phyloP scores from a whole-genome alignment of 768 basidiomycete genomes.

The Saitozyma podzolica region DNA sequence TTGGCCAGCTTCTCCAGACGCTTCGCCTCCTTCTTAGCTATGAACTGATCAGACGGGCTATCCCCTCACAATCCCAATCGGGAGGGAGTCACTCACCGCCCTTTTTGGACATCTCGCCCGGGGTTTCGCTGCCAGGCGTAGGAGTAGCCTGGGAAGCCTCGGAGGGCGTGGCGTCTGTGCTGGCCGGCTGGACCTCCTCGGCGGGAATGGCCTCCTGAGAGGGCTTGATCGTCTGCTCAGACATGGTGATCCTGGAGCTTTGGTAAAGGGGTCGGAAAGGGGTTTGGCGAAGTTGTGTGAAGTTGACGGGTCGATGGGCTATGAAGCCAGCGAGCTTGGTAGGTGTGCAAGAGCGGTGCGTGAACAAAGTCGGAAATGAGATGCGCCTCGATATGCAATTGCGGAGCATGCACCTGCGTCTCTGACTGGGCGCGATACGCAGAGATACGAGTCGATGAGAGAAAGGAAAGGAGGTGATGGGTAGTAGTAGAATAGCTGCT shows the following conservation, averaged over 20 bases:
- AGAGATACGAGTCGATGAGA: neutral
- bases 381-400: neutral
- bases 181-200: slow-evolving; percentile 21
- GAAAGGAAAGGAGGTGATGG: neutral
- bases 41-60: neutral
- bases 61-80: neutral
- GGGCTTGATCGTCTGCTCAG: slow-evolving; percentile 18
- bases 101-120: slow-evolving; percentile 21
- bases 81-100: slow-evolving; percentile 11
- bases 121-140: slow-evolving; percentile 14
- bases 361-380: no score
- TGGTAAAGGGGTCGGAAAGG: neutral
- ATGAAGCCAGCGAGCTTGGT: neutral
- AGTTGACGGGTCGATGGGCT: neutral
- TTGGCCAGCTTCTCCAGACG: slow-evolving; percentile 56
- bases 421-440: no score
- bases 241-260: slow-evolving; percentile 8
- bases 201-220: slow-evolving; percentile 17
- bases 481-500: no score
- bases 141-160: neutral
- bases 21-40: slow-evolving; percentile 85
- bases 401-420: neutral
- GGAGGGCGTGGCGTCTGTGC: neutral
- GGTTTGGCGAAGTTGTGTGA: neutral
- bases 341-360: no score